Conservation (phyloP, 2,329 filamentous ascomycete genomes). For the Colletotrichum graminicola region DNA sequence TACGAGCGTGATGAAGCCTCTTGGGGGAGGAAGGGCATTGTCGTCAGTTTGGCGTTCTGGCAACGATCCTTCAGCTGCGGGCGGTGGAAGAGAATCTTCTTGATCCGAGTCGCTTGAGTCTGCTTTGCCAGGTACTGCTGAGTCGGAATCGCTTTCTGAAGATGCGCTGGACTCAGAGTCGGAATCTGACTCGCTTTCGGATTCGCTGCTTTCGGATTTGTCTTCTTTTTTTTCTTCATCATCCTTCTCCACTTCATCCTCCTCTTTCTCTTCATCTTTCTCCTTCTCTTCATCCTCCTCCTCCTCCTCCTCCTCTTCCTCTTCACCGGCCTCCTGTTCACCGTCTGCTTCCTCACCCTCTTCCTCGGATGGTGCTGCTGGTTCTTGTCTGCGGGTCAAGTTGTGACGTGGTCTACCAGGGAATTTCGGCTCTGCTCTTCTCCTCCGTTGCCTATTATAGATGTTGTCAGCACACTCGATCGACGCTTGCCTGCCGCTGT, state of each 20-base stretch:
- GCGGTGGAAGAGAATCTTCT: constrained; percentile 11
- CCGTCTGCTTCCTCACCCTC: constrained; percentile 32
- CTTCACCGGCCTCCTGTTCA: constrained; percentile 4
- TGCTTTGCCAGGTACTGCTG: constrained; percentile 5
- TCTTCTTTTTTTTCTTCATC: constrained; percentile 1
- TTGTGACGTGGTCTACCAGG: constrained; percentile 36
- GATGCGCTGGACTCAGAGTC: neutral
- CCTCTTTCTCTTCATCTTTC: neutral
- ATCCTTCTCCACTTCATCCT: neutral
- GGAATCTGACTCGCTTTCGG: constrained; percentile 22
- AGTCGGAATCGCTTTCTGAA: constrained; percentile 12
- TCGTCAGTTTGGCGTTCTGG: neutral
- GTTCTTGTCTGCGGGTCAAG: constrained; percentile 9
- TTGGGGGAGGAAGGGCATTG: constrained; percentile 1
- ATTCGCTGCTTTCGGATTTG: neutral
- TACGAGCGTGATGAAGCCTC: constrained; percentile 35
- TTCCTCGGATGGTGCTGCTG: neutral
- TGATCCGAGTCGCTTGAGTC: constrained; percentile 31
- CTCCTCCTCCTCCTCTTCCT: constrained; percentile 14
- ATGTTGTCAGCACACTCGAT: constrained; percentile 6
- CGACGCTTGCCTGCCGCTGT: no score
- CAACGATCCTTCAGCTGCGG: neutral
- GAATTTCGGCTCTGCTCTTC: constrained; percentile 24
- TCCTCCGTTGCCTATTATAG: constrained; percentile 20
- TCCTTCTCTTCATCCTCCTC: constrained; percentile 8